Conservation (phyloP, 2,329 filamentous ascomycete species). For the Epichloe glyceriae region DNA sequence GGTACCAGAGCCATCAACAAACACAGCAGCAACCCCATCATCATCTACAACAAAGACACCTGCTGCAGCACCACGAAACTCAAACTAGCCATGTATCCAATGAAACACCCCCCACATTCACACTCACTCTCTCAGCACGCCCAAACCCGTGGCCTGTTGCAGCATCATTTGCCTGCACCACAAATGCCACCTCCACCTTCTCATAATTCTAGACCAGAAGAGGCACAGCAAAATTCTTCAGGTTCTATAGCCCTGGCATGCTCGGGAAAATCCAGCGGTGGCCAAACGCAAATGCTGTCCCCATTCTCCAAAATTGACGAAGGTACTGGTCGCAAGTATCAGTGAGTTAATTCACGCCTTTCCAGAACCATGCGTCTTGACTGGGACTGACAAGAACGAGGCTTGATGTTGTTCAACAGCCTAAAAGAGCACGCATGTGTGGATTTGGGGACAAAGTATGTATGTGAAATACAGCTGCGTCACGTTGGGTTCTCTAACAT, state of each 20-base stretch:
- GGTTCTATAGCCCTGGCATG: slow-evolving; percentile 1
- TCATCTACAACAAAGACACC: slow-evolving; percentile 3
- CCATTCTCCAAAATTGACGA: slow-evolving; percentile 23
- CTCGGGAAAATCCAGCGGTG: slow-evolving; percentile 9
- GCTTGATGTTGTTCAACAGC: slow-evolving; percentile 78
- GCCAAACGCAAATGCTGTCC: slow-evolving; percentile 11
- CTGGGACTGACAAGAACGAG: slow-evolving; percentile 26
- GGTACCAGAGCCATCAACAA: slow-evolving; percentile 7
- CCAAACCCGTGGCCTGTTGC: slow-evolving; percentile 4
- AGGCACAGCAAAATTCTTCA: slow-evolving; percentile 4
- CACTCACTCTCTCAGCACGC: slow-evolving; percentile 9
- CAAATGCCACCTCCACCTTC: slow-evolving; percentile 8
- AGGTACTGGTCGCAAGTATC: slow-evolving; percentile 21
- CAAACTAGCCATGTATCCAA: neutral
- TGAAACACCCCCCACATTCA: slow-evolving; percentile 9
- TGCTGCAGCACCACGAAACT: slow-evolving; percentile 12
- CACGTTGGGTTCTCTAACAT: neutral
- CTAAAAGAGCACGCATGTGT: slow-evolving; percentile 89
- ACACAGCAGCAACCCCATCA: slow-evolving; percentile 3
- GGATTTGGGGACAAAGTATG: slow-evolving; percentile 92
- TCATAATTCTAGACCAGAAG: slow-evolving; percentile 13
- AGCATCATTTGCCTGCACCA: slow-evolving; percentile 8
- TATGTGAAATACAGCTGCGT: neutral
- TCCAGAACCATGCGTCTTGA: neutral
- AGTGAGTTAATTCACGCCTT: slow-evolving; percentile 12